Evolutionary conservation across 768 basidiomycete species (phyloP), one percentile per base, ranked within the genome.

Genomic region (Hericium rajendrae): DNA sequence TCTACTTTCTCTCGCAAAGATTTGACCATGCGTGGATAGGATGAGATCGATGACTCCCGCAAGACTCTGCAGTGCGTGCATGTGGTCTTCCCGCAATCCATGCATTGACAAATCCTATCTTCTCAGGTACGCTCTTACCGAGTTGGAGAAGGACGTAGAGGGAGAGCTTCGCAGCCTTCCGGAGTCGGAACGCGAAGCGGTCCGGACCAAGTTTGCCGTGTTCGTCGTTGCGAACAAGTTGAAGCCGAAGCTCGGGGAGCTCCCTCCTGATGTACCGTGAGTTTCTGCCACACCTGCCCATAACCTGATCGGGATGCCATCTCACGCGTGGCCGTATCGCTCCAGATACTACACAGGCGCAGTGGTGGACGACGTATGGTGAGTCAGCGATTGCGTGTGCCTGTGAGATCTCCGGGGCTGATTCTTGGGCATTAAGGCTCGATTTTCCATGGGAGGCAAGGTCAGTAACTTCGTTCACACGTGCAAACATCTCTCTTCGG

Each of bases 191-290:
- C 85, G 86, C 53, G 82, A 86, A n/a, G 79, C 79, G 1, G 69
- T 71, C 8, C 74, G 77, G 4, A 94, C 95, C 26, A 76, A 88
- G 68, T 92, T 99, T 59, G 94, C 82, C 1, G 76, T 97, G 61
- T 99, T 98, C 66, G 95, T 98, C 50, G 91, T 94, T 24, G 90
- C 94, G 72, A 91, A 94, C 76, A 98, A 97, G 74, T 76, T 84
- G 59, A 97, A 97, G 73, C 74, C 77, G 37, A 99, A 99, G 74
- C 68, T 84, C 38, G 94, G 83, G 26, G 72, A 81, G 48, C 72
- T 99, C 39, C 89, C 93, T 2, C 63, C 75, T 2, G 80, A 81
- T 58, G 75, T 78, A 26, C 80, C 78, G 88, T 91, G 67, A 67
- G 82, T 72, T 24, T 53, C 24, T 51, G 59, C 38, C 10, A 37